Evolutionary conservation across 1,284 basidiomycete genomes (phyloP).

Genomic region (Heterobasidion occidentale): DNA sequence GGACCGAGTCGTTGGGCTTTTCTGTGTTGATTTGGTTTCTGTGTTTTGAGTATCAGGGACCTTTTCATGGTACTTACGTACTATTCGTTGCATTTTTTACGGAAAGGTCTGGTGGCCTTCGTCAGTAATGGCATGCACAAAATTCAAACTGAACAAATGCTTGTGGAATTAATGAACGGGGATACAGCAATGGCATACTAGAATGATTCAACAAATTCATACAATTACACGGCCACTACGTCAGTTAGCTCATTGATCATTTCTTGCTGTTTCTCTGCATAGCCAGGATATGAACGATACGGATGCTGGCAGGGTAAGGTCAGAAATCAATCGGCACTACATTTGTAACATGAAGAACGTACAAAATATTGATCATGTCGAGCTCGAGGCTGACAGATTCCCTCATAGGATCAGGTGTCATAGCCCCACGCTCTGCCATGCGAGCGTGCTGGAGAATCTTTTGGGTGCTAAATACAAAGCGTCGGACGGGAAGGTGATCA

Average conservation of each 20-base stretch:
- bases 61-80: neutral
- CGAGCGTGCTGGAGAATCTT: conserved; percentile 78
- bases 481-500: neutral
- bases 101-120: neutral
- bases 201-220: neutral
- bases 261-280: conserved; percentile 51
- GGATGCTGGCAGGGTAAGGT: conserved; percentile 41
- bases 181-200: neutral
- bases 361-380: conserved; percentile 88
- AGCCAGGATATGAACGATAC: conserved; percentile 77
- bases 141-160: no score
- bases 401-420: conserved; percentile 68
- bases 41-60: neutral
- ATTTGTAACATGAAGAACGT: conserved; percentile 16
- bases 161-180: no score
- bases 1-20: neutral
- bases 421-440: conserved; percentile 59
- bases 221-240: neutral
- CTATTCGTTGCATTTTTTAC: neutral
- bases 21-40: neutral
- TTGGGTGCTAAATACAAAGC: conserved; percentile 46
- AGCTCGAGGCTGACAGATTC: conserved; percentile 78
- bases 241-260: conserved; percentile 12
- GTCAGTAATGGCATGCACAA: no score
- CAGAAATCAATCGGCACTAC: neutral